phyloP scores from a whole-genome alignment of 768 basidiomycete species.

The Dentipellis fragilis region DNA sequence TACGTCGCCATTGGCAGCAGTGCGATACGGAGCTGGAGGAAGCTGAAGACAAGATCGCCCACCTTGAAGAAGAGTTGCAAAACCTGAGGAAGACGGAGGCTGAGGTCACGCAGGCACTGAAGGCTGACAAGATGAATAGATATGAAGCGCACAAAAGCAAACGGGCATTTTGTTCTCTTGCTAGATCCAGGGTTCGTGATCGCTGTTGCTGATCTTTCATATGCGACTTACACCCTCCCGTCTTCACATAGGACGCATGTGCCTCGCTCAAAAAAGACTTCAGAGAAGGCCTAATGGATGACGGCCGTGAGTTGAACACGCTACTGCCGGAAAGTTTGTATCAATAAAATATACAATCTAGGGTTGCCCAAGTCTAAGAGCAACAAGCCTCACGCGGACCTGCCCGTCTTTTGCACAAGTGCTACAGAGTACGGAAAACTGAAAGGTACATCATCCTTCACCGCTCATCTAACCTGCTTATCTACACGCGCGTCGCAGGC shows the following conservation, averaged over 20 bases:
- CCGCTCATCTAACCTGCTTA: no score
- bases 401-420: neutral
- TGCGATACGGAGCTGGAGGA: neutral
- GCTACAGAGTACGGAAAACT: neutral
- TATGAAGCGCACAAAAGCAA: neutral
- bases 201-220: no score
- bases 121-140: neutral
- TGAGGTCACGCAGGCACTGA: neutral
- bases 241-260: no score
- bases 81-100: neutral
- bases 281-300: no score
- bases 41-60: neutral
- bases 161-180: neutral
- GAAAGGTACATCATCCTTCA: neutral
- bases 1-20: neutral
- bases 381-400: neutral
- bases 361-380: no score
- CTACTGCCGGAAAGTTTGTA: no score
- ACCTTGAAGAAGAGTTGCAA: neutral
- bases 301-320: no score
- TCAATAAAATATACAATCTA: no score
- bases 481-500: neutral
- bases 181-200: neutral
- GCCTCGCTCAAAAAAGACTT: no score
- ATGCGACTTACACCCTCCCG: no score